phyloP scores from a whole-genome alignment of 176 grass and related monocot genomes.

The Bothriochloa decipiens region DNA sequence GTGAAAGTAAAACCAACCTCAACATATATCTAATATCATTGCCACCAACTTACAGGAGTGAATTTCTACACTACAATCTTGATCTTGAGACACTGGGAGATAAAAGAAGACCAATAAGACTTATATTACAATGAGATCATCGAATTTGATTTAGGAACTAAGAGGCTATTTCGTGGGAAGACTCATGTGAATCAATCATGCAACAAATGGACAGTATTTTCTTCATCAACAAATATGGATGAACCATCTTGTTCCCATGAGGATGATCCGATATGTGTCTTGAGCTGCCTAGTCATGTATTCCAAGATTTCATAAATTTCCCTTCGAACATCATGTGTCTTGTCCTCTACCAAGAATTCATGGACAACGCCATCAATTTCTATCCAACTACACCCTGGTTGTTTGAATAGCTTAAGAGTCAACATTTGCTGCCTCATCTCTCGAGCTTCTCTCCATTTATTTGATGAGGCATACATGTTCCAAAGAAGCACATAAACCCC shows the following conservation, averaged over 20 bases:
- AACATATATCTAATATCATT: not conserved
- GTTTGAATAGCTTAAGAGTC: conserved; percentile 58
- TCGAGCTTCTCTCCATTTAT: conserved; percentile 63
- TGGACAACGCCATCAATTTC: conserved; percentile 62
- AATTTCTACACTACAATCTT: not conserved
- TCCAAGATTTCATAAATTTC: conserved; percentile 58
- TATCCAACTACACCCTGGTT: conserved; percentile 73
- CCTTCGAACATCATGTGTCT: conserved; percentile 49
- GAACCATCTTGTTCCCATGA: conserved; percentile 16
- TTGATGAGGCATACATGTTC: conserved; percentile 70
- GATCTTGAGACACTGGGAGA: not conserved
- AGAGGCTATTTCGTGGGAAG: not conserved
- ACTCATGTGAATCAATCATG: not conserved
- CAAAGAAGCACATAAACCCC: conserved; percentile 74
- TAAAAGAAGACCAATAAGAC: not conserved
- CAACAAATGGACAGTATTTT: too few relatives aligned
- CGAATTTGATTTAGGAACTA: not conserved
- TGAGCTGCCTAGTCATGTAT: conserved; percentile 49
- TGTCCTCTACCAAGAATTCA: conserved; percentile 72
- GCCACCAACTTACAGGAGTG: not conserved
- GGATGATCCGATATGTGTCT: not conserved
- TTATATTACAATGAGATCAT: not conserved
- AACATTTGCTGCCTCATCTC: conserved; percentile 67
- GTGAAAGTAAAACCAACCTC: conserved; percentile 34
- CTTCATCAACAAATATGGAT: conserved; percentile 31